Evolutionary conservation across 192 early-diverging fungal genomes (phyloP), one percentile per base, ranked within the genome.

Genomic region (Backusella parvicylindrica): DNA sequence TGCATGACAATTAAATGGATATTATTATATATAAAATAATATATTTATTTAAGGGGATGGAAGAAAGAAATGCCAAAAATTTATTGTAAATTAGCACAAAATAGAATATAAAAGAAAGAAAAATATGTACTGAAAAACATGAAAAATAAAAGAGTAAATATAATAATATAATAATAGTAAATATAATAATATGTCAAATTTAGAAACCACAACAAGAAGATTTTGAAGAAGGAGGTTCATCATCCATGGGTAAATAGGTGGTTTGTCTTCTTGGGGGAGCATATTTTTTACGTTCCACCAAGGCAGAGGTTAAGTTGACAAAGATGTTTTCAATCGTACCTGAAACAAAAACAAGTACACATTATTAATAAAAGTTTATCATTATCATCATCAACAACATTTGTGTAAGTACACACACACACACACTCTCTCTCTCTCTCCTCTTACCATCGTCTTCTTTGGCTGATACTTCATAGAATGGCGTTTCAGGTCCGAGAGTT

Each of bases 401-500:
- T n/a, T n/a, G n/a, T n/a, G n/a, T n/a, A n/a, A n/a, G n/a, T n/a
- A n/a, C n/a, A n/a, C n/a, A n/a, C n/a, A n/a, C n/a, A n/a, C n/a
- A n/a, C n/a, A n/a, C n/a, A n/a, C n/a, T n/a, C n/a, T n/a, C n/a
- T 6, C 30, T 50, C 8, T 31, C 26, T 18, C 0, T 26, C 9
- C 23, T 28, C 66, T 37, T 82, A 87, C 91, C 91, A 73, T 92
- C 85, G 73, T 91, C 91, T 13, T 92, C 91, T 70, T 91, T 90
- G 23, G 89, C 90, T 4, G 91, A 92, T 32, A 92, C 89, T 80
- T 92, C 91, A 16, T 91, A 89, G 8, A 91, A 82, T 35, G 86
- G 82, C 16, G 80, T 88, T 21, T 90, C 91, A 64, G 86, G 78
- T n/a, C 91, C 91, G 0, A 91, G 77, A 37, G 86, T 73, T 35